Evolutionary conservation across 1,284 basidiomycete genomes (phyloP).

Genomic region (Boletus mariae): DNA sequence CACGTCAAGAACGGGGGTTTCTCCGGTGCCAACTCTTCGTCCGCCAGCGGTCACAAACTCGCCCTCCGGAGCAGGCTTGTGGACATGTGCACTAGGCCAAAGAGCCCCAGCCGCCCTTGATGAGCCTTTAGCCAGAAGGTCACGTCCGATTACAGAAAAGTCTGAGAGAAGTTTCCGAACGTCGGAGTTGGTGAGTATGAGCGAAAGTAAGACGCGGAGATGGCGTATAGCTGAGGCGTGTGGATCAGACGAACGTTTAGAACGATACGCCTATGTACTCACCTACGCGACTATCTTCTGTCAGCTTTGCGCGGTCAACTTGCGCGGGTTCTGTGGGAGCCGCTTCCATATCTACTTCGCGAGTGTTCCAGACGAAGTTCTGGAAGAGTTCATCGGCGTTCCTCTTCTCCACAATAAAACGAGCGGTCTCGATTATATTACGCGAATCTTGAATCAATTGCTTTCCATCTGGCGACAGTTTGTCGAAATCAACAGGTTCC

Average conservation of each 20-base stretch:
- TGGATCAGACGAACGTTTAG: not conserved
- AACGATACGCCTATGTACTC: slow-evolving; percentile 7
- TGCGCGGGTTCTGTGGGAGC: slow-evolving; percentile 44
- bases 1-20: slow-evolving; percentile 51
- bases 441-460: slow-evolving; percentile 73
- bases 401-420: slow-evolving; percentile 72
- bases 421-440: slow-evolving; percentile 69
- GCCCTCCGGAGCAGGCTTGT: slow-evolving; percentile 67
- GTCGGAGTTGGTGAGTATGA: slow-evolving; percentile 89
- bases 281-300: slow-evolving; percentile 62
- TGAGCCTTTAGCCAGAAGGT: slow-evolving; percentile 78
- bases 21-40: slow-evolving; percentile 39
- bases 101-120: slow-evolving; percentile 71
- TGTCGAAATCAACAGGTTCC: slow-evolving; percentile 62
- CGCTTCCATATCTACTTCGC: slow-evolving; percentile 49
- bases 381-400: slow-evolving; percentile 89
- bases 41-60: slow-evolving; percentile 54
- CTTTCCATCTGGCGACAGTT: slow-evolving; percentile 75
- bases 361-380: slow-evolving; percentile 78
- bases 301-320: slow-evolving; percentile 53
- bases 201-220: slow-evolving; percentile 78
- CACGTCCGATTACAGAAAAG: slow-evolving; percentile 79
- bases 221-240: slow-evolving; percentile 64
- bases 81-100: slow-evolving; percentile 64
- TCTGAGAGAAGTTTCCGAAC: slow-evolving; percentile 86